phyloP scores from a whole-genome alignment of 2,329 filamentous ascomycete genomes.

The Calonectria leucothoes region DNA sequence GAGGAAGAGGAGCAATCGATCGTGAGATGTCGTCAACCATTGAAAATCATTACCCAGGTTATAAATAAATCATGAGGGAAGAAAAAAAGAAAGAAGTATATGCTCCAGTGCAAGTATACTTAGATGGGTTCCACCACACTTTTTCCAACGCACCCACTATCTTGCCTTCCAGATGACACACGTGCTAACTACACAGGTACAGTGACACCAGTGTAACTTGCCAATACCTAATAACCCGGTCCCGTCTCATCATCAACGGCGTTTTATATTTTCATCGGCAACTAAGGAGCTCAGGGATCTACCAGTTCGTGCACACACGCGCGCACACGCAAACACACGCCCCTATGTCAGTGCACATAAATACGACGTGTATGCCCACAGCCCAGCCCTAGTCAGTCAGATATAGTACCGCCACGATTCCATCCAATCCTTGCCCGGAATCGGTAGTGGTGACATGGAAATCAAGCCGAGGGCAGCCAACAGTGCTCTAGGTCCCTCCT shows the following conservation, averaged over 20 bases:
- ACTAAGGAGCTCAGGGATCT: neutral
- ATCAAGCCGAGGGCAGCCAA: neutral
- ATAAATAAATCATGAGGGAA: neutral
- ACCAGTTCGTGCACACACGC: no score
- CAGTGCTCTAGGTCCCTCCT: neutral
- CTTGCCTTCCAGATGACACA: neutral
- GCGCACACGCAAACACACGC: no score
- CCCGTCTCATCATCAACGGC: neutral
- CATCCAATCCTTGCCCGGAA: neutral
- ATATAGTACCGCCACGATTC: neutral
- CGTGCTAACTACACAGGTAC: neutral
- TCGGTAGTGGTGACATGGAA: neutral
- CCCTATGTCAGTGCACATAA: neutral
- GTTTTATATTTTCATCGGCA: neutral
- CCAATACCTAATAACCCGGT: neutral
- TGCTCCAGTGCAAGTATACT: neutral
- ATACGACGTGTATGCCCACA: neutral
- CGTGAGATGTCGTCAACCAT: neutral
- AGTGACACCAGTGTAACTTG: neutral
- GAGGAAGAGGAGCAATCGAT: slow-evolving; percentile 7
- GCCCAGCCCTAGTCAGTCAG: neutral
- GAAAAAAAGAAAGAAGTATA: neutral
- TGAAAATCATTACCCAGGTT: neutral
- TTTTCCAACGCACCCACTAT: neutral
- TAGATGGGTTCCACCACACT: neutral